A percentile compares a stretch with the other conserved stretches of the same genome.
phyloP scores from a whole-genome alignment of 768 basidiomycete species.

The Suillus tomentosus region DNA sequence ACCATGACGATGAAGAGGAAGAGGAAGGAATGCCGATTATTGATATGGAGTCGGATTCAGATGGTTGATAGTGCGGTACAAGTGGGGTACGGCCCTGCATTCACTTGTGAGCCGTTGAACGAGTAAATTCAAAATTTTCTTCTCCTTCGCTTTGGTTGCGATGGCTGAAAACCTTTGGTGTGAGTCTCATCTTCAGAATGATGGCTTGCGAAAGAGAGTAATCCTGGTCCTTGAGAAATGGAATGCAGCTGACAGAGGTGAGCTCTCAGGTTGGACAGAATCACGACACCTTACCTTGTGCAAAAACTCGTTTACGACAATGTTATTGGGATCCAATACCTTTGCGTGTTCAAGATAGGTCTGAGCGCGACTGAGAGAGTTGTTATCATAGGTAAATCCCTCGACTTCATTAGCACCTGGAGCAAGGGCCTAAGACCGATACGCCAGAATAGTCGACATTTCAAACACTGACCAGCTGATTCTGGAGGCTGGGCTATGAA shows the following conservation, averaged over 20 bases:
- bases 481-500: conserved; percentile 53
- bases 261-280: neutral
- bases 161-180: conserved; percentile 14
- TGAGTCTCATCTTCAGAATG: conserved; percentile 1
- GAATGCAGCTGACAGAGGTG: conserved; percentile 16
- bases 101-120: neutral
- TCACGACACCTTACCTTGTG: conserved; percentile 45
- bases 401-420: neutral
- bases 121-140: conserved; percentile 2
- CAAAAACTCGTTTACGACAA: conserved; percentile 54
- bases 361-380: conserved; percentile 49
- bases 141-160: conserved; percentile 4
- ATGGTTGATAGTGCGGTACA: conserved; percentile 26
- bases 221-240: conserved; percentile 22
- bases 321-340: conserved; percentile 57
- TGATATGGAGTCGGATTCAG: conserved; percentile 80
- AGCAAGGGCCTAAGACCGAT: neutral
- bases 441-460: conserved; percentile 1
- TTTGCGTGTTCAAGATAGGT: conserved; percentile 66
- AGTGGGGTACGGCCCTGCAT: neutral
- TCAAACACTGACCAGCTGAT: conserved; percentile 7
- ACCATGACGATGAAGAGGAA: conserved; percentile 63
- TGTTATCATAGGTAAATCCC: conserved; percentile 34
- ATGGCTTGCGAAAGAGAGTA: conserved; percentile 2
- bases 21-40: conserved; percentile 77